Conservation (phyloP, 2,329 filamentous ascomycete genomes). For the Niveomyces coronatus region DNA sequence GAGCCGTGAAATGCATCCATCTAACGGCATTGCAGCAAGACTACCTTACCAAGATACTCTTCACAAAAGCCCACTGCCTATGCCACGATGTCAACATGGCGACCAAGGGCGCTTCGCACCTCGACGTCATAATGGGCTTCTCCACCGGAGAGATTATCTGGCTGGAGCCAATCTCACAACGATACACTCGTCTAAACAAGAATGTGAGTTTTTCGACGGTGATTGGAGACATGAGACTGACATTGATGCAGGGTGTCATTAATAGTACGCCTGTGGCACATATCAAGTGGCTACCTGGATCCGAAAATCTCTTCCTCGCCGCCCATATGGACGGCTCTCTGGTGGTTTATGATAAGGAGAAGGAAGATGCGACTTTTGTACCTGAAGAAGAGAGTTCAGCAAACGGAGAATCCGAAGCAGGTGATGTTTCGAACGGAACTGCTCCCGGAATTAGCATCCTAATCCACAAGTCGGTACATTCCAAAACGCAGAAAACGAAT, state of each 20-base stretch:
- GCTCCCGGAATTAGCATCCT: constrained; percentile 43
- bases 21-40: constrained; percentile 49
- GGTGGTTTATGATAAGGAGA: constrained; percentile 95
- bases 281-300: constrained; percentile 88
- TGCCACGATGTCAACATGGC: constrained; percentile 85
- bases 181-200: constrained; percentile 93
- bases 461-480: constrained; percentile 85
- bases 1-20: too few relatives aligned
- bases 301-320: constrained; percentile 85
- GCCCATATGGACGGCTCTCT: constrained; percentile 86
- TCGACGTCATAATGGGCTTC: constrained; percentile 92
- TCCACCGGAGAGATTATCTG: constrained; percentile 96
- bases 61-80: constrained; percentile 90
- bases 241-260: constrained; percentile 58
- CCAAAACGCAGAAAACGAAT: constrained; percentile 86
- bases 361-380: constrained; percentile 73
- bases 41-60: constrained; percentile 88
- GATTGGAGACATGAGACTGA: constrained; percentile 1
- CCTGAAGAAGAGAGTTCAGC: constrained; percentile 48
- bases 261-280: constrained; percentile 76
- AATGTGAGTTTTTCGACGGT: constrained; percentile 47
- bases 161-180: constrained; percentile 95
- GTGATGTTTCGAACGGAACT: constrained; percentile 25
- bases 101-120: constrained; percentile 68
- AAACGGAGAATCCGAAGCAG: constrained; percentile 48